Evolutionary conservation across 768 basidiomycete species (phyloP).

Genomic region (Fomitopsis serialis): DNA sequence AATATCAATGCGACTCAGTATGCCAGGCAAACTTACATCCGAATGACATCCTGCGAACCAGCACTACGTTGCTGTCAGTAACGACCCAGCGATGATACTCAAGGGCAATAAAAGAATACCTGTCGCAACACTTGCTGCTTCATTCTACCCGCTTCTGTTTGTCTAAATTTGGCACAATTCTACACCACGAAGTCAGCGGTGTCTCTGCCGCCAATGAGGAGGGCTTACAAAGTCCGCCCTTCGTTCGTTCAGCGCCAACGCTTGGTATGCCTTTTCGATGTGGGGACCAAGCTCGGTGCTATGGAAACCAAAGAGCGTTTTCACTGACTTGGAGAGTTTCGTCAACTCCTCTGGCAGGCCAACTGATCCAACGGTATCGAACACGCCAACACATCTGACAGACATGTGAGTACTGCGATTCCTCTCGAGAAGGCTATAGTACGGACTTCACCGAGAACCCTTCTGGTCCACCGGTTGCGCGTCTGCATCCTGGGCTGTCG

Average conservation of each 20-base stretch:
- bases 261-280: conserved; percentile 61
- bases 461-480: conserved; percentile 40
- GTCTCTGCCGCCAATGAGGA: neutral
- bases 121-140: conserved; percentile 62
- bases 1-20: conserved; percentile 2
- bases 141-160: conserved; percentile 42
- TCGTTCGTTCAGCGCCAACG: conserved; percentile 63
- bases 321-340: conserved; percentile 35
- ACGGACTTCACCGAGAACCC: conserved; percentile 61
- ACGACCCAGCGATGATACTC: neutral
- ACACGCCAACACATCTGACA: conserved; percentile 62
- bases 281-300: conserved; percentile 57
- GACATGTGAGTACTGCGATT: neutral
- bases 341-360: conserved; percentile 66
- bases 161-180: conserved; percentile 61
- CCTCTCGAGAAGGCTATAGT: neutral
- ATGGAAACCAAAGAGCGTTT: conserved; percentile 59
- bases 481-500: conserved; percentile 45
- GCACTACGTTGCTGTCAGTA: conserved; percentile 34
- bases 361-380: conserved; percentile 72
- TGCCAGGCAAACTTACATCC: conserved; percentile 24
- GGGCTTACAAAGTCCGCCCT: conserved; percentile 60
- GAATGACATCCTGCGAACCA: conserved; percentile 54
- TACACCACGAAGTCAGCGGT: conserved; percentile 18
- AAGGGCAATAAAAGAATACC: conserved; percentile 25